Conservation (phyloP, 2,329 filamentous ascomycete genomes). For the Chaetomiaceae sp. region DNA sequence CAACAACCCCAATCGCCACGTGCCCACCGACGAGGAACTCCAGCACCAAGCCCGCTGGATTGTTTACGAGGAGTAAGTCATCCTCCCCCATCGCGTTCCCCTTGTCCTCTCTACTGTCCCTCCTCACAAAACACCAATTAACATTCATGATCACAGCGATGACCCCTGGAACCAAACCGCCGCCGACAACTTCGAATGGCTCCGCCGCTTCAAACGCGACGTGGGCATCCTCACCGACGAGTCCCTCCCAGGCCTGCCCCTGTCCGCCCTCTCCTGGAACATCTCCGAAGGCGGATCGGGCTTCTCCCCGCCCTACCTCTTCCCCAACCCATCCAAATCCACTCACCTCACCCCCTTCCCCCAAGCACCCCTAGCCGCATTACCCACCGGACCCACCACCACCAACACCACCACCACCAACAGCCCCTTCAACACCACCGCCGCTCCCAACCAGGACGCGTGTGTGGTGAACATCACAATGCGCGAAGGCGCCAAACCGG, state of each 20-base stretch:
- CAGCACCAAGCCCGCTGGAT: constrained; percentile 61
- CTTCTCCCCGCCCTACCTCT: constrained; percentile 52
- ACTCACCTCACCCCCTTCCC: constrained; percentile 34
- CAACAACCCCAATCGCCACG: constrained; percentile 56
- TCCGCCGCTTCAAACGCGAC: constrained; percentile 58
- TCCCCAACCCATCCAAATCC: constrained; percentile 41
- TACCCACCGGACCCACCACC: not conserved
- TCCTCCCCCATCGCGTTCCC: not conserved
- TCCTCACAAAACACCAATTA: too few species aligned
- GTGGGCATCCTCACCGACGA: constrained; percentile 47
- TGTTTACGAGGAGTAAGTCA: constrained; percentile 55
- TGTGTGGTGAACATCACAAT: constrained; percentile 30
- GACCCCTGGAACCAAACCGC: constrained; percentile 62
- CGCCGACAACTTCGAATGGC: constrained; percentile 61
- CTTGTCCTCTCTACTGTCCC: constrained; percentile 4
- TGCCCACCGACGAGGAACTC: constrained; percentile 59
- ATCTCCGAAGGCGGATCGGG: constrained; percentile 49
- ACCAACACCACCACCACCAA: not conserved
- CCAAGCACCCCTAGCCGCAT: not conserved
- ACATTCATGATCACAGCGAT: too few species aligned
- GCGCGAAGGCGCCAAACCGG: constrained; percentile 37
- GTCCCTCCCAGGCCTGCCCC: constrained; percentile 48
- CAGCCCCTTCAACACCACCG: constrained; percentile 15
- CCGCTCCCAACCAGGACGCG: constrained; percentile 12
- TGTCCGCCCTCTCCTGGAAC: constrained; percentile 41